Base-by-base conservation (phyloP, 352 stramenopile genomes). In the Pythium rhizo-oryzae region DNA sequence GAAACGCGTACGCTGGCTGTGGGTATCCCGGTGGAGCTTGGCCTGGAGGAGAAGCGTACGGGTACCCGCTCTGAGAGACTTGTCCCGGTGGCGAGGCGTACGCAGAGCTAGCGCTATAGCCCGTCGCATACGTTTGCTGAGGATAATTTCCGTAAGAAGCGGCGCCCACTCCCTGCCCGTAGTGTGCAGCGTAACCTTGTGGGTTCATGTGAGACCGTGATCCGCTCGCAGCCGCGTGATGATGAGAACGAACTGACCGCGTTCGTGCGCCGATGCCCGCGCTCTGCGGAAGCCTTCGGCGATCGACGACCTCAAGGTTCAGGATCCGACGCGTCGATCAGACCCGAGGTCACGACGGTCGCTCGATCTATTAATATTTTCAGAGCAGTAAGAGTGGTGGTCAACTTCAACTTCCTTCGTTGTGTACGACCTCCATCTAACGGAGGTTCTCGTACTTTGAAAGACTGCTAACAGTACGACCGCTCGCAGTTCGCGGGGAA, bases 1-100 rank as follows among this genome's bases (percentile, higher is more conserved):
- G n/a, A n/a, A 33, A 33, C 18, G 18, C 56, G 35, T 53, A 54
- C 12, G 13, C 39, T 53, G 39, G 41, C 8, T 19, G 57, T 16
- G 52, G 18, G 15, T 60, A 60, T 35, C 35, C 54, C 35, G 54
- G 54, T 12, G 54, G 54, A 18, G 51, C 51, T 12, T 56, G 50
- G 7, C 41, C 41, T 47, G 41, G 41, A 47, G 41, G 41, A 47
- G 41, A 15, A 47, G 41, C 35, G 35, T 41, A 8, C 1, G 8
- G 35, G 35, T 41, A 12, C 2, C 35, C 28, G 6, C 28, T 8
- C 35, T 11, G 35, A 15, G 8, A 8, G 8, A 8, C 35, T 8
- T 16, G 35, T 2, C 35, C 35, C 12, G 35, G 35, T 16, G 8
- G 35, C 12, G 35, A 15, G 35, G 35, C 13, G 41, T 47, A 47